Conservation (phyloP, 1,139 yeast species). For the Suhomyces anneliseae region DNA sequence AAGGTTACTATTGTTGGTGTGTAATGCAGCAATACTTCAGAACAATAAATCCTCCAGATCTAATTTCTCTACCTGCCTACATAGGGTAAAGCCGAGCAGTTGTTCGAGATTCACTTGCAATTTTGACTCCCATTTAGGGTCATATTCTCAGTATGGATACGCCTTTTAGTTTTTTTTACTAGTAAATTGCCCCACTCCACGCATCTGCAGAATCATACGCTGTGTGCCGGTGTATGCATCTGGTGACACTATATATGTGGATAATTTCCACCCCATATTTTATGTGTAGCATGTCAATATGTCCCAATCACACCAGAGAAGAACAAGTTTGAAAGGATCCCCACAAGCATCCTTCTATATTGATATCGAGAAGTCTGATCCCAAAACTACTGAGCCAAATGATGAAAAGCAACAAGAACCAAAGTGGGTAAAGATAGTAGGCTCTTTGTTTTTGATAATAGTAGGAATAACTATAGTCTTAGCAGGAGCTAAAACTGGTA, state of each 20-base stretch:
- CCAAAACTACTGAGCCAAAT: not conserved
- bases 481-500: not conserved
- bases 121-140: too few species aligned
- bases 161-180: too few species aligned
- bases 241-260: not conserved
- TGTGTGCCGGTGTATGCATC: too few species aligned
- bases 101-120: too few species aligned
- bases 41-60: too few species aligned
- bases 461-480: not conserved
- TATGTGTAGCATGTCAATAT: constrained; percentile 6
- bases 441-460: constrained; percentile 2
- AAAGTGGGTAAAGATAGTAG: constrained; percentile 1
- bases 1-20: too few species aligned
- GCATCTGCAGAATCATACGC: too few species aligned
- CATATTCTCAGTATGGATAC: too few species aligned
- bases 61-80: too few species aligned
- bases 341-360: constrained; percentile 16
- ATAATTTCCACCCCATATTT: not conserved
- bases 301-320: constrained; percentile 13
- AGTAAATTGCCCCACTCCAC: too few species aligned
- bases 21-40: too few species aligned
- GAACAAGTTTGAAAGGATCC: constrained; percentile 9
- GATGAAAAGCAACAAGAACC: not conserved
- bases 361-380: constrained; percentile 17
- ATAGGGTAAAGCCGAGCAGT: too few species aligned